phyloP scores from a whole-genome alignment of 371 early-diverging fungal species.

The Mycotypha africana region DNA sequence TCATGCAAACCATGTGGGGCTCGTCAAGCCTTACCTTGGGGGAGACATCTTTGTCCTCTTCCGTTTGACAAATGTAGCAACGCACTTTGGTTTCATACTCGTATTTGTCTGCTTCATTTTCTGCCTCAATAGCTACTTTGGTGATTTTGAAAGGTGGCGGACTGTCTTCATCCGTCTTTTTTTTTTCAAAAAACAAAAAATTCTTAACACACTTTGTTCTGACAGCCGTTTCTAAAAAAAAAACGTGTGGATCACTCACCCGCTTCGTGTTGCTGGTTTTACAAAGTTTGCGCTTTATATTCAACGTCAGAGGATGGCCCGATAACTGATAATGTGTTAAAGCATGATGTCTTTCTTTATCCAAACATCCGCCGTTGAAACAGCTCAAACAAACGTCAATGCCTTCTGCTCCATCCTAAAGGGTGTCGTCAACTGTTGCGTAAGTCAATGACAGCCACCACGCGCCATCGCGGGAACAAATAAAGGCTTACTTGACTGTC shows the following conservation, averaged over 20 bases:
- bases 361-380: conserved; percentile 87
- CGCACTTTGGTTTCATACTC: conserved; percentile 61
- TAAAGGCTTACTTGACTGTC: conserved; percentile 65
- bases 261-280: no score
- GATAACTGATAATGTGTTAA: conserved; percentile 63
- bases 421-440: no score
- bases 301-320: conserved; percentile 77
- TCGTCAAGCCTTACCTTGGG: no score
- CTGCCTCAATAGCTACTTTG: conserved; percentile 80
- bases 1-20: no score
- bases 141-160: conserved; percentile 83
- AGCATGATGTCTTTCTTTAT: conserved; percentile 63
- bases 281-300: no score
- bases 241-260: no score
- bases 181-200: no score
- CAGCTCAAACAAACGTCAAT: conserved; percentile 92
- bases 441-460: no score
- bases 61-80: conserved; percentile 65
- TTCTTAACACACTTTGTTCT: no score
- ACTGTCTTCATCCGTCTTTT: conserved; percentile 28
- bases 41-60: conserved; percentile 26
- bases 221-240: no score
- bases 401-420: conserved; percentile 66
- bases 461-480: no score
- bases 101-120: conserved; percentile 65